These are phyloP conservation scores for Ephemerocybe angulata DNA, from an alignment of 768 basidiomycete genomes.

Conservation along the genomic window DNA sequence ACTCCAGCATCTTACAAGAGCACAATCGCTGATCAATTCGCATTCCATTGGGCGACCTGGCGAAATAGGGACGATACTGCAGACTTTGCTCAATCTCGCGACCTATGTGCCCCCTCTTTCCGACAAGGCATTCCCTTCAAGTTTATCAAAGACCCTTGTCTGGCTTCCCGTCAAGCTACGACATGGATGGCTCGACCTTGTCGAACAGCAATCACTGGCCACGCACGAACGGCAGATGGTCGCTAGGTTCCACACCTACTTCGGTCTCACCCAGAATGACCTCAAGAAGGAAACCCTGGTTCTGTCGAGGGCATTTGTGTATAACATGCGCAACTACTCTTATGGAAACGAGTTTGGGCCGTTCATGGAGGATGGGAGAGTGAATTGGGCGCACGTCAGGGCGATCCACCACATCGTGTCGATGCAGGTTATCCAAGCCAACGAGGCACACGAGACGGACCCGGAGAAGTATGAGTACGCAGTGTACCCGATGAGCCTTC, in stretches of 20 bases:
- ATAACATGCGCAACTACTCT: constrained; percentile 57
- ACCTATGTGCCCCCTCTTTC: constrained; percentile 37
- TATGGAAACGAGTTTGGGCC: constrained; percentile 54
- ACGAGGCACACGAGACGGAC: constrained; percentile 19
- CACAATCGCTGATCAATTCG: constrained; percentile 42
- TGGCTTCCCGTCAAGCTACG: constrained; percentile 48
- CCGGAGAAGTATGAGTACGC: constrained; percentile 28
- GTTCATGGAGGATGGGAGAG: constrained; percentile 41
- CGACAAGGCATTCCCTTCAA: constrained; percentile 15
- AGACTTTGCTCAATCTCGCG: constrained; percentile 50
- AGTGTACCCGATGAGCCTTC: constrained; percentile 48
- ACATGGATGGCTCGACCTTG: constrained; percentile 41
- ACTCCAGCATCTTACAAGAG: constrained; percentile 54
- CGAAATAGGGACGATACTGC: constrained; percentile 41
- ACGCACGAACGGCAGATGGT: constrained; percentile 43
- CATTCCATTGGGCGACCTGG: constrained; percentile 31
- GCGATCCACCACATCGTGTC: constrained; percentile 54
- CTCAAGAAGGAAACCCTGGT: constrained; percentile 27
- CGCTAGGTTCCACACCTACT: constrained; percentile 52
- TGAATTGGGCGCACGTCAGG: constrained; percentile 61
- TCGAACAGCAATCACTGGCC: constrained; percentile 15
- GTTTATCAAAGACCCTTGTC: constrained; percentile 46
- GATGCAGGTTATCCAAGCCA: constrained; percentile 31
- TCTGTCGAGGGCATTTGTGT: constrained; percentile 53
- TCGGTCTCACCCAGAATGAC: constrained; percentile 51